A percentile compares a stretch with the other conserved stretches of the same genome.
Evolutionary conservation across 2,329 filamentous ascomycete species (phyloP).

Genomic region (Xylaria digitata): DNA sequence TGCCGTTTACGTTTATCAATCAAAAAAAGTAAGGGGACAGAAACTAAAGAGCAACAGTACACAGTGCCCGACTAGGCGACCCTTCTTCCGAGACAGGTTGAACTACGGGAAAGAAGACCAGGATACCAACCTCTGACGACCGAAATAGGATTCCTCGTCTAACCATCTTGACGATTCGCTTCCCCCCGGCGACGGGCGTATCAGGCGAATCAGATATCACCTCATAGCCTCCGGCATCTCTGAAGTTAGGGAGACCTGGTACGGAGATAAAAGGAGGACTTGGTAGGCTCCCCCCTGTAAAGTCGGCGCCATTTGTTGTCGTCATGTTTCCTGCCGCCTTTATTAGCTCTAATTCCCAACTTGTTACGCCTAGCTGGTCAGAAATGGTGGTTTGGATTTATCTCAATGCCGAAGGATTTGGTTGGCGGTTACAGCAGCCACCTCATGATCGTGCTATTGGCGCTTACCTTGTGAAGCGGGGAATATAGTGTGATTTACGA

Average conservation of each 20-base stretch:
- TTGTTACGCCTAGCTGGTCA: neutral
- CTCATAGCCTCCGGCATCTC: slow-evolving; percentile 72
- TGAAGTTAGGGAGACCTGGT: slow-evolving; percentile 73
- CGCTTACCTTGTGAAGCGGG: slow-evolving; percentile 20
- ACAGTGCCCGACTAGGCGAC: neutral
- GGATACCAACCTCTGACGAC: slow-evolving; percentile 64
- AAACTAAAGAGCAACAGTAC: neutral
- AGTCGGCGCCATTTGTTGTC: slow-evolving; percentile 8
- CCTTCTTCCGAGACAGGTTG: neutral
- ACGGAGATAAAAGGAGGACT: slow-evolving; percentile 63
- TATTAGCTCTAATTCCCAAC: slow-evolving; percentile 15
- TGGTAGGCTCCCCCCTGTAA: slow-evolving; percentile 30
- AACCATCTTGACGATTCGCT: slow-evolving; percentile 53
- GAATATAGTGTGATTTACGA: slow-evolving; percentile 16
- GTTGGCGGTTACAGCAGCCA: slow-evolving; percentile 6
- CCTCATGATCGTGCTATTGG: slow-evolving; percentile 13
- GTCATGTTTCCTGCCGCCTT: slow-evolving; percentile 21
- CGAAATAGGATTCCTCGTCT: slow-evolving; percentile 71
- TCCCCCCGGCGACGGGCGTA: slow-evolving; percentile 24
- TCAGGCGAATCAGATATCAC: slow-evolving; percentile 47
- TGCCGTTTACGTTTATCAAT: neutral
- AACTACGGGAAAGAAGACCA: neutral
- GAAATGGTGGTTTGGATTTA: slow-evolving; percentile 10
- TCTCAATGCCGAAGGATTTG: slow-evolving; percentile 10
- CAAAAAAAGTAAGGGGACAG: neutral